Percentiles rank a stretch among this genome's conserved stretches.
phyloP scores from a whole-genome alignment of 164 flowering plant species.

The Nymphaea colorata region DNA sequence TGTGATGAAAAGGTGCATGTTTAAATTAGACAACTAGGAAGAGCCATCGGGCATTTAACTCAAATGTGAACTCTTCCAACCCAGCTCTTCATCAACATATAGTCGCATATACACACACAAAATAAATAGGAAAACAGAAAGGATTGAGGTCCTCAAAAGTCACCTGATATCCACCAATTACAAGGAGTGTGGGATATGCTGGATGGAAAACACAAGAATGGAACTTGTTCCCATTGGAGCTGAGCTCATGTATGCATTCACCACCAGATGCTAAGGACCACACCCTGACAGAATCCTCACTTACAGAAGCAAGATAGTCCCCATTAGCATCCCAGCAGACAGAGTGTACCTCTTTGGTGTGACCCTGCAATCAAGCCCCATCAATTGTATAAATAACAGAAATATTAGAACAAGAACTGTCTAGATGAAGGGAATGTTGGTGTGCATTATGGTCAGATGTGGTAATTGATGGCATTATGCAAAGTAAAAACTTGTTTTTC shows the following conservation, averaged over 20 bases:
- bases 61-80: too few species aligned
- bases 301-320: slow-evolving; percentile 69
- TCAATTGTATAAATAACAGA: not conserved
- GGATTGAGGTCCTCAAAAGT: not conserved
- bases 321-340: slow-evolving; percentile 88
- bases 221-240: slow-evolving; percentile 61
- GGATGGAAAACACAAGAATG: slow-evolving; percentile 92
- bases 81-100: too few species aligned
- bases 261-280: slow-evolving; percentile 61
- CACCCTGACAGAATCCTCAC: slow-evolving; percentile 61
- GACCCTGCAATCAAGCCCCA: slow-evolving; percentile 39
- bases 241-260: slow-evolving; percentile 72
- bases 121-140: too few species aligned
- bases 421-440: not conserved
- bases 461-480: not conserved
- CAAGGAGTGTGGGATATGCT: slow-evolving; percentile 57
- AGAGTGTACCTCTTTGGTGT: slow-evolving; percentile 46
- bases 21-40: too few species aligned
- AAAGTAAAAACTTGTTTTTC: not conserved
- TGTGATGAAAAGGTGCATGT: too few species aligned
- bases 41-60: too few species aligned
- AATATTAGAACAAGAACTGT: not conserved
- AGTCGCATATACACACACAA: too few species aligned
- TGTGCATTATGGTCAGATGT: not conserved
- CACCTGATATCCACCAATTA: slow-evolving; percentile 78